phyloP scores from a whole-genome alignment of 2,329 filamentous ascomycete species.

The Colletotrichum chrysophilum region DNA sequence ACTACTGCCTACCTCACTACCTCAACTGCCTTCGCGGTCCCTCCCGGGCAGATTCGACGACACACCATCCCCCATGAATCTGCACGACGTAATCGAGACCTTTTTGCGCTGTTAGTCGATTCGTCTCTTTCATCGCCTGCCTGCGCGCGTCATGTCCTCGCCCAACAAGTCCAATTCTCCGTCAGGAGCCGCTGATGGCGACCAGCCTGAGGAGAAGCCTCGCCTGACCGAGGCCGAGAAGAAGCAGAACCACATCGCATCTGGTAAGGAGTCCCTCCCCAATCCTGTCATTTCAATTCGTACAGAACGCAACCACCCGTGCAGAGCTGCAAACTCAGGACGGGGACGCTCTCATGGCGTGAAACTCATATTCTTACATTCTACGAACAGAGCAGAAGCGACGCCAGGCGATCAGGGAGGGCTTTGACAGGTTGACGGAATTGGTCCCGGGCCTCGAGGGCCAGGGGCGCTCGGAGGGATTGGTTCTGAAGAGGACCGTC shows the following conservation, averaged over 20 bases:
- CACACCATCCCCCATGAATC: background rate
- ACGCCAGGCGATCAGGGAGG: constrained; percentile 73
- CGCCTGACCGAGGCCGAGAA: constrained; percentile 59
- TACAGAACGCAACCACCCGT: background rate
- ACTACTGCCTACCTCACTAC: background rate
- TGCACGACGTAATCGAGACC: background rate
- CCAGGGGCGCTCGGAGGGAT: constrained; percentile 82
- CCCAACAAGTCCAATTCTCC: constrained; percentile 22
- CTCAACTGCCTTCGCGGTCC: background rate
- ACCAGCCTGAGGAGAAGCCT: constrained; percentile 49
- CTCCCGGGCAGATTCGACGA: background rate
- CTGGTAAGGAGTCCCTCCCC: constrained; percentile 40
- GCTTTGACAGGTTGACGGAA: constrained; percentile 81
- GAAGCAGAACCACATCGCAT: constrained; percentile 61
- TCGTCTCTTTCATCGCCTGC: background rate
- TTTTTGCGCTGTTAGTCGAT: background rate
- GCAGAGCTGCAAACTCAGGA: too few relatives aligned
- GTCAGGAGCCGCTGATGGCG: constrained; percentile 5
- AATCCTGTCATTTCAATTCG: background rate
- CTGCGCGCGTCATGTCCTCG: constrained; percentile 16
- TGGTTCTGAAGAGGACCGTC: constrained; percentile 77
- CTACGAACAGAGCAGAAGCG: constrained; percentile 45
- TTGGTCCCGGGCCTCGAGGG: constrained; percentile 84
- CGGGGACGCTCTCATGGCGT: background rate
- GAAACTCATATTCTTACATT: background rate